Evolutionary conservation across 352 stramenopile species (phyloP).

Genomic region (Globisporangium sylvaticum): DNA sequence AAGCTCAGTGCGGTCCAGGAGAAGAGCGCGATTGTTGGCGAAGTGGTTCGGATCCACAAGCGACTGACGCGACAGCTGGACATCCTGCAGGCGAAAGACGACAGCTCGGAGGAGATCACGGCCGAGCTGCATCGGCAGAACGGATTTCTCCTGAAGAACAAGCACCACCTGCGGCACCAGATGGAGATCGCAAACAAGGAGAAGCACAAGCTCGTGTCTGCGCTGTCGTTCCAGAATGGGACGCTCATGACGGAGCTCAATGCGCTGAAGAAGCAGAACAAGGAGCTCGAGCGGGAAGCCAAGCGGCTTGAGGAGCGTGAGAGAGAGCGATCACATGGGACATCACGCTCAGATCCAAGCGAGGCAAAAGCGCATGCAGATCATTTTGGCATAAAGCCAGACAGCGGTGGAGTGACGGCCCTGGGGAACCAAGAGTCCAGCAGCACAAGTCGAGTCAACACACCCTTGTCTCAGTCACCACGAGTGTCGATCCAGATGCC

Average conservation of each 20-base stretch:
- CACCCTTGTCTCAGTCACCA: not conserved
- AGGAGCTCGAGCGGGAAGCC: constrained; percentile 50
- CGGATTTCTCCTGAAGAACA: constrained; percentile 65
- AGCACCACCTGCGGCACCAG: constrained; percentile 62
- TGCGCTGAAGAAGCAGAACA: constrained; percentile 49
- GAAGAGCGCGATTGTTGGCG: constrained; percentile 53
- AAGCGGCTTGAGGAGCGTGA: constrained; percentile 10
- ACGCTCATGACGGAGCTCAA: constrained; percentile 68
- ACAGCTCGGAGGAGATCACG: constrained; percentile 54
- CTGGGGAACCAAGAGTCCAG: not conserved
- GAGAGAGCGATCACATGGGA: constrained; percentile 3
- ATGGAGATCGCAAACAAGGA: constrained; percentile 58
- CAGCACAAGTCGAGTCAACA: too few relatives aligned
- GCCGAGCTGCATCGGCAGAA: constrained; percentile 73
- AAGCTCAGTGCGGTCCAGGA: constrained; percentile 51
- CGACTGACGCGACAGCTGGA: constrained; percentile 49
- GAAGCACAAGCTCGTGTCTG: constrained; percentile 67
- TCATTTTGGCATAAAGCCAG: not conserved
- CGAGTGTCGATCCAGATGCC: not conserved
- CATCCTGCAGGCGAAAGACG: constrained; percentile 42
- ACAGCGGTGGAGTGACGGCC: not conserved
- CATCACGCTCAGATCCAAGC: not conserved
- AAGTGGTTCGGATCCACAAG: constrained; percentile 70
- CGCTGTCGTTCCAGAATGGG: constrained; percentile 67
- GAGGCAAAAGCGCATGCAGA: not conserved